Percentiles rank a stretch among this genome's conserved stretches.
These are phyloP conservation scores for Gossypium australe DNA, from an alignment of 345 rosid species.

Conservation along the genomic window DNA sequence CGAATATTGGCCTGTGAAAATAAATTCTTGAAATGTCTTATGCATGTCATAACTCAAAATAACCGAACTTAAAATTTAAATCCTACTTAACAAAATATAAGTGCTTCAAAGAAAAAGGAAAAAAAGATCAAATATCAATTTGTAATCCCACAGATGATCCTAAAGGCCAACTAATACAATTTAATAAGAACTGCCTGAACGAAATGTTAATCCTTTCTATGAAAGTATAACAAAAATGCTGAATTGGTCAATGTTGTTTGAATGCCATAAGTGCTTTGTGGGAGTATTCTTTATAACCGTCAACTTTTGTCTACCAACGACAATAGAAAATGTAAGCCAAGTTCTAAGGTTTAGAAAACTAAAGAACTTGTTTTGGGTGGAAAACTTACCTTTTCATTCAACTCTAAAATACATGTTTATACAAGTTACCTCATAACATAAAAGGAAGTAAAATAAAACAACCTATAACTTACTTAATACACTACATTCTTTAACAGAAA, in stretches of 20 bases:
- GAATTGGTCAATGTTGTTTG: background rate
- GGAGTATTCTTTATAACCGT: background rate
- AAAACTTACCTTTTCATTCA: too few species aligned
- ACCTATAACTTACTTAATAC: too few species aligned
- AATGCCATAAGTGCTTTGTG: background rate
- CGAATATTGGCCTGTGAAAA: conserved; percentile 38
- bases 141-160: background rate
- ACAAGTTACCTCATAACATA: too few species aligned
- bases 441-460: too few species aligned
- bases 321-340: background rate
- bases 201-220: background rate
- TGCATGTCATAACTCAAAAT: background rate
- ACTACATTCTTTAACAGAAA: too few species aligned
- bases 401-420: too few species aligned
- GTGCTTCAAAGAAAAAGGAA: background rate
- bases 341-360: too few species aligned
- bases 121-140: background rate
- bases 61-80: background rate
- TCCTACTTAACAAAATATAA: background rate
- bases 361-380: too few species aligned
- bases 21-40: background rate
- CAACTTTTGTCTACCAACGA: background rate
- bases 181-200: background rate
- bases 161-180: background rate
- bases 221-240: background rate